Conservation (phyloP, 352 stramenopile species). For the Globisporangium spinosum region DNA sequence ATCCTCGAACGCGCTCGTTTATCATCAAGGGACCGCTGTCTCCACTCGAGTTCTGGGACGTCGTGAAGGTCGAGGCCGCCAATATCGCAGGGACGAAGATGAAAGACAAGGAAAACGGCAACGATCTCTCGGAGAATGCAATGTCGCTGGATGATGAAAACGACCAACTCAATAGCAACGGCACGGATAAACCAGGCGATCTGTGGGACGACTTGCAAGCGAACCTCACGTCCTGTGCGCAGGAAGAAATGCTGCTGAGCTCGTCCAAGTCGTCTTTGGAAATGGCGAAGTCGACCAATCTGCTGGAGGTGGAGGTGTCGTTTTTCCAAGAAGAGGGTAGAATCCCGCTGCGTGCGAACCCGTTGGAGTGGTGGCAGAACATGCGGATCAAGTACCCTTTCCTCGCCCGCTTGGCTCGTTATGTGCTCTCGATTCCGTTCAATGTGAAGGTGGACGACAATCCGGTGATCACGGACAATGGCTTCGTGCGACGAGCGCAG, state of each 20-base stretch:
- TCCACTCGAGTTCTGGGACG: conserved; percentile 60
- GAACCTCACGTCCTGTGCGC: conserved; percentile 60
- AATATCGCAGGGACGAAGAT: conserved; percentile 49
- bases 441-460: conserved; percentile 48
- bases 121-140: conserved; percentile 32
- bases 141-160: conserved; percentile 39
- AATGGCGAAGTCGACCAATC: conserved; percentile 66
- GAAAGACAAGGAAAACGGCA: conserved; percentile 48
- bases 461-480: conserved; percentile 37
- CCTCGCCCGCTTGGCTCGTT: conserved; percentile 55
- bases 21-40: conserved; percentile 69
- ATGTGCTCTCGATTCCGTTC: conserved; percentile 64
- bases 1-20: conserved; percentile 68
- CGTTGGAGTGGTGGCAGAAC: conserved; percentile 73
- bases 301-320: conserved; percentile 74
- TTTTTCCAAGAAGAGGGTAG: conserved; percentile 70
- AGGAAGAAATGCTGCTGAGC: conserved; percentile 72
- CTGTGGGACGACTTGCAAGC: conserved; percentile 79
- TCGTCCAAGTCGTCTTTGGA: conserved; percentile 65
- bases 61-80: conserved; percentile 57
- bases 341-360: conserved; percentile 56
- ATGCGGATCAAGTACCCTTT: conserved; percentile 83
- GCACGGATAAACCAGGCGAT: conserved; percentile 17
- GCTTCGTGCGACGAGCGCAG: conserved; percentile 34
- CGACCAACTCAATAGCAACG: conserved; percentile 23